Conservation (phyloP, 306 rosid genomes). For the Carpinus fangiana region DNA sequence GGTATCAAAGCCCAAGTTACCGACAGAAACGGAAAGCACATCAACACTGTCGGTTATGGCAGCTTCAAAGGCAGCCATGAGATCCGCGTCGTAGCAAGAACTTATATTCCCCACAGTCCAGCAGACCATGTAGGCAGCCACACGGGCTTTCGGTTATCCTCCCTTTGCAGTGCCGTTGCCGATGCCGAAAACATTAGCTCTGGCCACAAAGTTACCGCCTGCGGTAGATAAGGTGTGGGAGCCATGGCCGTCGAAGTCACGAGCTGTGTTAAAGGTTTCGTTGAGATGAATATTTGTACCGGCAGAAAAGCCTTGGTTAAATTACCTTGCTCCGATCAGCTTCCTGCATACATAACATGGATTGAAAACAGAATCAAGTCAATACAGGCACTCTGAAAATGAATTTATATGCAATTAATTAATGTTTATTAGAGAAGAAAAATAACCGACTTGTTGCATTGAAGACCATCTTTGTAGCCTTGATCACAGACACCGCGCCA, state of each 20-base stretch:
- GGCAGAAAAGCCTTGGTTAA: conserved; percentile 46
- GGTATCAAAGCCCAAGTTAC: background rate
- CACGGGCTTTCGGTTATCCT: conserved; percentile 80
- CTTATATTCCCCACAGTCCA: conserved; percentile 38
- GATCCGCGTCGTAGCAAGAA: conserved; percentile 56
- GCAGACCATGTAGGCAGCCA: conserved; percentile 80
- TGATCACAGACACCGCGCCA: conserved; percentile 67
- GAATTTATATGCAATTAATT: too few species aligned
- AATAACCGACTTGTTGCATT: conserved; percentile 53
- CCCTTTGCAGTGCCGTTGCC: conserved; percentile 83
- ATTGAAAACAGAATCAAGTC: too few species aligned
- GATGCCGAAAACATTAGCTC: conserved; percentile 46
- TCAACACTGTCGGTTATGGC: conserved; percentile 77
- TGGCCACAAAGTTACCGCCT: conserved; percentile 55
- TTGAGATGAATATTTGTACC: background rate
- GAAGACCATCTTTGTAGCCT: conserved; percentile 29
- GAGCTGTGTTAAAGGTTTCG: conserved; percentile 17
- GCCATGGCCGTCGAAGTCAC: conserved; percentile 80
- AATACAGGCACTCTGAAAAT: too few species aligned
- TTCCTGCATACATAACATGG: conserved; percentile 40
- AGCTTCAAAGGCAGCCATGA: conserved; percentile 59
- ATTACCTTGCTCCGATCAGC: conserved; percentile 81
- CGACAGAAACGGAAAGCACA: conserved; percentile 49
- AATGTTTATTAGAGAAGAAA: background rate
- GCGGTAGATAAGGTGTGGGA: conserved; percentile 92